Conservation (phyloP, 805 yeast genomes). For the Myxozyma vanderwaltii region DNA sequence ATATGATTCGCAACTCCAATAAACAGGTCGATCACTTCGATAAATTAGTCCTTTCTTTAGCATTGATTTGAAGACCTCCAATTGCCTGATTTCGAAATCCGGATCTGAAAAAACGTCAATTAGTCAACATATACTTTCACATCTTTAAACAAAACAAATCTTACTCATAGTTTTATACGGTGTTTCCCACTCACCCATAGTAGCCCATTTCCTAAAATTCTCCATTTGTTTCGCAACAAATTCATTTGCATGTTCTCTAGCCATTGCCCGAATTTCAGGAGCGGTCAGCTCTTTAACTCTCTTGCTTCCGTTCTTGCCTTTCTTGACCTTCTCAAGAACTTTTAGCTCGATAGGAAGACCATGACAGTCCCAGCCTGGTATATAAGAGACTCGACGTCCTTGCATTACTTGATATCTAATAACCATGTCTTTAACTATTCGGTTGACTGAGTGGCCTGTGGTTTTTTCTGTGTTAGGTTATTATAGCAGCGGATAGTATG, state of each 20-base stretch:
- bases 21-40: slow-evolving; percentile 91
- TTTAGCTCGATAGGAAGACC: slow-evolving; percentile 95
- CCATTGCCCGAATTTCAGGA: slow-evolving; percentile 61
- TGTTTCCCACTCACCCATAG: slow-evolving; percentile 78
- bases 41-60: slow-evolving; percentile 60
- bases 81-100: slow-evolving; percentile 72
- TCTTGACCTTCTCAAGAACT: slow-evolving; percentile 54
- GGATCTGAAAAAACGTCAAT: slow-evolving; percentile 41
- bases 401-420: slow-evolving; percentile 66
- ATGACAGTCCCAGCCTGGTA: slow-evolving; percentile 99
- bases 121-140: neutral
- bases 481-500: neutral
- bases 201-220: slow-evolving; percentile 69
- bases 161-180: slow-evolving; percentile 69
- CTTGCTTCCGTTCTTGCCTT: slow-evolving; percentile 36
- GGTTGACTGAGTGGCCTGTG: slow-evolving; percentile 83
- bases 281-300: slow-evolving; percentile 42
- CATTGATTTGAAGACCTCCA: slow-evolving; percentile 67
- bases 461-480: neutral
- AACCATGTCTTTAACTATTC: slow-evolving; percentile 83
- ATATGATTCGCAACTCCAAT: slow-evolving; percentile 92
- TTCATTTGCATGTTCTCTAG: slow-evolving; percentile 66
- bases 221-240: slow-evolving; percentile 65
- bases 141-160: neutral
- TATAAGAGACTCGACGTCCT: slow-evolving; percentile 66